phyloP scores from a whole-genome alignment of 352 stramenopile species.

The Pythium rishiriense region DNA sequence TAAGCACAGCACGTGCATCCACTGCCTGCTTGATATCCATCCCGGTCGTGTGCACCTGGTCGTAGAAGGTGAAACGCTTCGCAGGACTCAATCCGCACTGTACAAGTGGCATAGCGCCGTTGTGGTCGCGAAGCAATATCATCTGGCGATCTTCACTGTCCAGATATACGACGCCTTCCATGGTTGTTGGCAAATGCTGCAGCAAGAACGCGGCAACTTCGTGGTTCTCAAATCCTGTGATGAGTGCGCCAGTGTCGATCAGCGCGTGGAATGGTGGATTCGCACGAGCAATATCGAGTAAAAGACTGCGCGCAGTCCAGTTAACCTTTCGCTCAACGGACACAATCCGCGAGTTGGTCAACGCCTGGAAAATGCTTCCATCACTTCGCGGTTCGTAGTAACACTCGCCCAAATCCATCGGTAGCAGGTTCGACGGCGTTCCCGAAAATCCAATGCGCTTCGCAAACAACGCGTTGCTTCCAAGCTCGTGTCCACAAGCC shows the following conservation, averaged over 20 bases:
- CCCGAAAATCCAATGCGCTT: constrained; percentile 98
- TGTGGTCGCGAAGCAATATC: constrained; percentile 94
- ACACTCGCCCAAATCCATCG: constrained; percentile 98
- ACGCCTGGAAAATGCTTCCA: constrained; percentile 97
- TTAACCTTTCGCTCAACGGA: constrained; percentile 83
- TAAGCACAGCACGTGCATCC: constrained; percentile 87
- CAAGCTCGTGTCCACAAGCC: constrained; percentile 98
- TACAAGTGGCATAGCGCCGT: constrained; percentile 92
- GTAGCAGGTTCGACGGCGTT: constrained; percentile 98
- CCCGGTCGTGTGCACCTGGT: constrained; percentile 93
- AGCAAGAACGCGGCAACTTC: constrained; percentile 87
- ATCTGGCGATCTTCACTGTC: constrained; percentile 88
- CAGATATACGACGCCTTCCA: constrained; percentile 92
- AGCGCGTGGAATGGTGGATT: constrained; percentile 83
- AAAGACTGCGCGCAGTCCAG: constrained; percentile 71
- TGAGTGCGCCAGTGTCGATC: constrained; percentile 91
- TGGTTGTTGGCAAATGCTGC: constrained; percentile 62
- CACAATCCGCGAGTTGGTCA: constrained; percentile 94
- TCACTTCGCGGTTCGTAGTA: constrained; percentile 98
- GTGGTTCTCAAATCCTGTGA: constrained; percentile 90
- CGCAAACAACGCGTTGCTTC: constrained; percentile 97
- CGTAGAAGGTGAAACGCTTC: constrained; percentile 93
- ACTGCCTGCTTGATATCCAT: constrained; percentile 94
- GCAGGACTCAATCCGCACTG: constrained; percentile 84
- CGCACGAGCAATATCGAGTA: constrained; percentile 75